These are phyloP conservation scores for Sclerotinia minor DNA, from an alignment of 2,329 filamentous ascomycete species.

Conservation along the genomic window DNA sequence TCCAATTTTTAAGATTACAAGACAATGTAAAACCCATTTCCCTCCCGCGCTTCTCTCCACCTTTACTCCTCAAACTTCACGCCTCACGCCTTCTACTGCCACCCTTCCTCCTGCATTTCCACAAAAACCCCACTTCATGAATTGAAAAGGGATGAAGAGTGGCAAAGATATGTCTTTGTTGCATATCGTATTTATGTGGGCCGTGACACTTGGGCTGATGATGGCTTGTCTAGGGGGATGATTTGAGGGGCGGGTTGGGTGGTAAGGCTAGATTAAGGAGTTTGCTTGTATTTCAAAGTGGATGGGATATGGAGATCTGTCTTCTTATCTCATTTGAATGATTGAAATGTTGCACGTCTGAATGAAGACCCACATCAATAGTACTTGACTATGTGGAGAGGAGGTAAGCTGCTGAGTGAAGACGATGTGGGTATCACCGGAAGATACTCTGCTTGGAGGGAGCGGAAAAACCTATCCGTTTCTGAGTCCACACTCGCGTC, in stretches of 20 bases:
- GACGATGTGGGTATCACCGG: background rate
- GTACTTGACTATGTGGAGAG: background rate
- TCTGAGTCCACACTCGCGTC: background rate
- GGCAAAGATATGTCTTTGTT: background rate
- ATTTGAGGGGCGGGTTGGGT: background rate
- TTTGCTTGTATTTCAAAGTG: background rate
- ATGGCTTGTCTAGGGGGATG: background rate
- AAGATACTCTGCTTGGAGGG: background rate
- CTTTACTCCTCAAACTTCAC: background rate
- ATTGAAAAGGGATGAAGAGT: background rate
- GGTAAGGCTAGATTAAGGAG: background rate
- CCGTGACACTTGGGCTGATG: conserved; percentile 13
- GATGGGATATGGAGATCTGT: background rate
- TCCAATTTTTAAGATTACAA: background rate
- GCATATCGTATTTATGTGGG: conserved; percentile 16
- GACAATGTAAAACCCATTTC: background rate
- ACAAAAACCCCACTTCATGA: conserved; percentile 14
- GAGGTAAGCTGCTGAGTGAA: background rate
- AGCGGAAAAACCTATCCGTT: background rate
- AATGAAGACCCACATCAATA: background rate
- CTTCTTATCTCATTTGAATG: background rate
- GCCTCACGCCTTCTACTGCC: background rate
- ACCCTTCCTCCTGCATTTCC: background rate
- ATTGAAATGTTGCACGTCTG: conserved; percentile 1
- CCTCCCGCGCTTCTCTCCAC: background rate